These are phyloP conservation scores for Penicillium expansum DNA, from an alignment of 2,329 filamentous ascomycete species.

Conservation along the genomic window DNA sequence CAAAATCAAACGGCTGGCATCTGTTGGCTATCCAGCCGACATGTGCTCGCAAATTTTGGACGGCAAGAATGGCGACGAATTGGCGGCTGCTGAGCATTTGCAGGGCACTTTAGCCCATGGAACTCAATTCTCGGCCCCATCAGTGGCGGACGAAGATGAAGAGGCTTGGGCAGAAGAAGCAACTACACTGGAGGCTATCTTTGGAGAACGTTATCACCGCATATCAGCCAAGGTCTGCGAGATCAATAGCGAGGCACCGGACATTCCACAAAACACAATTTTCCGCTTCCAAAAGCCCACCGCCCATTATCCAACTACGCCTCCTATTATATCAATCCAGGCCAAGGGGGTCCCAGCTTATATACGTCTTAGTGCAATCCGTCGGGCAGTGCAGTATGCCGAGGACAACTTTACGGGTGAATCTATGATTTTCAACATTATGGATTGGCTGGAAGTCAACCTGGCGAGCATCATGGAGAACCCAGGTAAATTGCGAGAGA, in stretches of 20 bases:
- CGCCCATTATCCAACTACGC: constrained; percentile 65
- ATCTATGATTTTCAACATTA: constrained; percentile 84
- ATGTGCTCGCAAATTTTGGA: constrained; percentile 77
- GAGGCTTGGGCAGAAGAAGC: constrained; percentile 82
- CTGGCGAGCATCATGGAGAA: constrained; percentile 78
- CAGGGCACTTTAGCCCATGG: constrained; percentile 66
- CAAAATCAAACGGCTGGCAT: constrained; percentile 75
- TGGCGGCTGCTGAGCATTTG: constrained; percentile 71
- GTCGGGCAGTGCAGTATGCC: constrained; percentile 70
- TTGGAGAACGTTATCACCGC: constrained; percentile 67
- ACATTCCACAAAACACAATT: constrained; percentile 46
- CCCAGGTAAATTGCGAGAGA: constrained; percentile 79
- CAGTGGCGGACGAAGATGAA: constrained; percentile 35
- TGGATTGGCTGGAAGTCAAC: constrained; percentile 88
- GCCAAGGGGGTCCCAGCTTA: constrained; percentile 77
- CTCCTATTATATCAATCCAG: constrained; percentile 67
- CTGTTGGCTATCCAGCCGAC: constrained; percentile 81
- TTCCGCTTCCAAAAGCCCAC: constrained; percentile 69
- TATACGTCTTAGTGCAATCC: constrained; percentile 84
- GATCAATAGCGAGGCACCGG: constrained; percentile 59
- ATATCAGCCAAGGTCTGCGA: constrained; percentile 64
- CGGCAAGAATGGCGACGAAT: constrained; percentile 68
- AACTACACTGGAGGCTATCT: constrained; percentile 79
- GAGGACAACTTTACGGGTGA: constrained; percentile 71
- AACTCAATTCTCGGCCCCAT: constrained; percentile 18